Conservation (phyloP, 2,329 filamentous ascomycete species). For the Nemania sp. region DNA sequence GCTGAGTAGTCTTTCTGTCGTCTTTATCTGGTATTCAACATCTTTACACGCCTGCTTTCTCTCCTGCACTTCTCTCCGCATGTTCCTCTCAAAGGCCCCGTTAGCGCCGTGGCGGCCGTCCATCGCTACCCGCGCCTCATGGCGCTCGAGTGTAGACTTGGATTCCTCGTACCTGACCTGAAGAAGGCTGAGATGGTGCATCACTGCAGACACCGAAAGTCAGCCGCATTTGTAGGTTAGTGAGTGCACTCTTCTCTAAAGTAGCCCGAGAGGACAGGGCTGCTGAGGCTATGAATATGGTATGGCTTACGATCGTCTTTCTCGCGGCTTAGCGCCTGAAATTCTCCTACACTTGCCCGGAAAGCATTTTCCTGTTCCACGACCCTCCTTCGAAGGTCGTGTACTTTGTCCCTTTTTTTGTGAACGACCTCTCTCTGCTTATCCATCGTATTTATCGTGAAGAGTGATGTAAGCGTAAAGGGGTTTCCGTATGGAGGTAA, state of each 20-base stretch:
- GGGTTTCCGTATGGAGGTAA: background rate
- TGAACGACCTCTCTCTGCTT: conserved; percentile 1
- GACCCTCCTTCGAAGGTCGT: background rate
- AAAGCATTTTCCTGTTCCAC: background rate
- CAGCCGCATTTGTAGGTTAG: background rate
- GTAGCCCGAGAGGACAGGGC: too few relatives aligned
- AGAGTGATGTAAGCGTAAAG: background rate
- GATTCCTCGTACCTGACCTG: conserved; percentile 4
- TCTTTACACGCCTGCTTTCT: background rate
- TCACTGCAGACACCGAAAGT: background rate
- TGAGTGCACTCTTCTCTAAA: too few relatives aligned
- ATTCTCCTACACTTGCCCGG: background rate
- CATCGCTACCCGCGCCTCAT: background rate
- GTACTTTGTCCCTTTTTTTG: conserved; percentile 3
- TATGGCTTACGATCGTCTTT: conserved; percentile 9
- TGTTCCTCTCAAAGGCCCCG: conserved; percentile 14
- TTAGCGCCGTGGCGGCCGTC: conserved; percentile 5
- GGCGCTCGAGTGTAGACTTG: background rate
- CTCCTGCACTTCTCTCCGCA: background rate
- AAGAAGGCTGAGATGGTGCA: background rate
- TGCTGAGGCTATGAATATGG: too few relatives aligned
- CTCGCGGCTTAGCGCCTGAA: background rate
- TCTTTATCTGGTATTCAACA: background rate
- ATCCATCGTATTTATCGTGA: background rate
- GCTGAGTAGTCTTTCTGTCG: background rate